Conservation (phyloP, 140 eudicot genomes). For the Stevia rebaudiana region DNA sequence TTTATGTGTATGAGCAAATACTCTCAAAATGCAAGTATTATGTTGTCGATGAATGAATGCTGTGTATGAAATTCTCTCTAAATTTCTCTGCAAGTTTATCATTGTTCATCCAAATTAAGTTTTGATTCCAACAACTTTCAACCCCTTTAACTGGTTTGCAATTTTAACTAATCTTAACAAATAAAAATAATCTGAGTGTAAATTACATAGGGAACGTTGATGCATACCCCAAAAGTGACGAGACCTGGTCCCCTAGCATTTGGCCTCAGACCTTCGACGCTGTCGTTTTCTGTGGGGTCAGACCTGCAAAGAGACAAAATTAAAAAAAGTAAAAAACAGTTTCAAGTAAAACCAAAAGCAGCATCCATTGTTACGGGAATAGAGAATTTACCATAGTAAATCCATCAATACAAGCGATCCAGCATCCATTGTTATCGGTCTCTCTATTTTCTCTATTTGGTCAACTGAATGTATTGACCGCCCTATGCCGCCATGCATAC, state of each 20-base stretch:
- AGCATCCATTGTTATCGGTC: constrained; percentile 97
- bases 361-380: not conserved
- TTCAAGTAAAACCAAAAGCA: constrained; percentile 3
- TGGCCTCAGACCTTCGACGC: constrained; percentile 82
- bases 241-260: constrained; percentile 95
- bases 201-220: not conserved
- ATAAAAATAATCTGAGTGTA: not conserved
- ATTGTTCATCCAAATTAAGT: too few relatives aligned
- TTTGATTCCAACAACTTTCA: too few relatives aligned
- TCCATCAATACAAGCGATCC: constrained; percentile 89
- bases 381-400: constrained; percentile 56
- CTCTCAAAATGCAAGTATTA: too few relatives aligned
- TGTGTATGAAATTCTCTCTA: too few relatives aligned
- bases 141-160: too few relatives aligned
- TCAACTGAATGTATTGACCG: constrained; percentile 86
- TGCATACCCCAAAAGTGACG: constrained; percentile 92
- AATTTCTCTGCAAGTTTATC: too few relatives aligned
- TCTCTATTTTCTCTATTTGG: constrained; percentile 91
- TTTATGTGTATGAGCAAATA: too few relatives aligned
- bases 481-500: constrained; percentile 99
- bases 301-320: constrained; percentile 53
- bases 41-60: too few relatives aligned
- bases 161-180: not conserved
- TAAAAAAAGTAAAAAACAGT: constrained; percentile 6
- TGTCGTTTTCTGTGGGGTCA: constrained; percentile 95